Evolutionary conservation across 2,329 filamentous ascomycete genomes (phyloP), one percentile per base, ranked within the genome.

Genomic region (Plectosphaerella sp.): DNA sequence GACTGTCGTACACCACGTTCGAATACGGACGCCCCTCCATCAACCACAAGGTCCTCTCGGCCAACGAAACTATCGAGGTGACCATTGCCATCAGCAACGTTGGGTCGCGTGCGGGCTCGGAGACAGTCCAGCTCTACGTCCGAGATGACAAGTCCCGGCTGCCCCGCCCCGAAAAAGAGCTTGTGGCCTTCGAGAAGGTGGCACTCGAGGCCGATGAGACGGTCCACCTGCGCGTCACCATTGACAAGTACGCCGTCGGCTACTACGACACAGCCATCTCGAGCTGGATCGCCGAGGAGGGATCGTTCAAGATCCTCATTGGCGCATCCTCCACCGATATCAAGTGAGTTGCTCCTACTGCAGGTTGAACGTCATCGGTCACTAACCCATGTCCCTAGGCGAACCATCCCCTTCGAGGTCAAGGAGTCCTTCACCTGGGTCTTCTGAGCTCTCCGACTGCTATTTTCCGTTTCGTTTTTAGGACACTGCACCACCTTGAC

Each of bases 1-100:
- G 88, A 2, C 75, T 91, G 8, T 87, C 84, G 0, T 91, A 91
- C 66, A 89, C 87, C 0, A 78, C 71, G 0, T 91, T 91, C 63
- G 74, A 78, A 46, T 86, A 88, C 61, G 82, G 82, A 14, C 70
- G 74, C 1, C 77, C 83, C 0, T 75, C 75, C 4, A 72, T 86
- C 50, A 75, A 69, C 59, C 61, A 64, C 2, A 65, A 66, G 49
- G 64, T 71, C 2, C 63, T 80, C 51, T 59, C 67, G 37, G 60
- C 73, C 42, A 58, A 72, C 52, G 67, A 59, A 47, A 67, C 62
- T 1, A 68, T 78, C 52, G 74, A 75, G 49, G 65, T 79, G 37
- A 71, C 73, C 18, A 67, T 80, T 52, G 76, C 70, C 3, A 61
- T 80, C 51, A 77, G 71, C 59, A 80, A 88, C 63, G 77, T 76